Evolutionary conservation across 345 rosid genomes (phyloP), one percentile per base, ranked within the genome.

Genomic region (Sapria himalayana): DNA sequence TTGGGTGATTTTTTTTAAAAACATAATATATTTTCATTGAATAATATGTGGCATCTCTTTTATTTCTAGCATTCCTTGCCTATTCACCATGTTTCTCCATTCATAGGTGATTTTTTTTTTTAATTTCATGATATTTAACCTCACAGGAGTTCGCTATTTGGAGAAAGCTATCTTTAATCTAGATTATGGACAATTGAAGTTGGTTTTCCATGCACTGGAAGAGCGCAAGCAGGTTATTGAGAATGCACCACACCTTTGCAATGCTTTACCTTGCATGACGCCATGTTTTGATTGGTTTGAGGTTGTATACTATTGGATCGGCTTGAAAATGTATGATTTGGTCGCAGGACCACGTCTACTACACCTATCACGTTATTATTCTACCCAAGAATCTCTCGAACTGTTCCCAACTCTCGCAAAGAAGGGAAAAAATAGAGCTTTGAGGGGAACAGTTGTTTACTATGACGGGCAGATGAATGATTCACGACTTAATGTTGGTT

Each of bases 401-500:
- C 76, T 86, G 52, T 86, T 86, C 54, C 98, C 98, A 0, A 86
- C 94, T 52, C 98, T 86, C 45, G 93, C 82, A 14, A 76, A 46
- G 72, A 72, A 58, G 54, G 93, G 76, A 19, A 66, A 74, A 19
- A 69, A 65, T 46, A 70, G 55, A 59, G 78, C 20, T 52, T 56
- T 86, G 59, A 78, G 52, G 70, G 98, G 98, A 4, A 70, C 94
- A 0, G 94, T 89, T 56, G 98, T 89, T 25, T 89, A 89, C 52
- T 89, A 89, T 43, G 98, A 89, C 34, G 98, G 98, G 11, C 98
- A 89, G 58, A 89, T 89, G 98, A 89, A 89, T 70, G 98, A 89
- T 52, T 76, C 98, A 2, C 77, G 94, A 39, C 36, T 89, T 29
- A 89, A 89, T 52, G 84, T 89, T 39, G 82, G 76, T 46, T 60